Conservation (phyloP, 2,329 filamentous ascomycete genomes). For the Hypoxylon sp. region DNA sequence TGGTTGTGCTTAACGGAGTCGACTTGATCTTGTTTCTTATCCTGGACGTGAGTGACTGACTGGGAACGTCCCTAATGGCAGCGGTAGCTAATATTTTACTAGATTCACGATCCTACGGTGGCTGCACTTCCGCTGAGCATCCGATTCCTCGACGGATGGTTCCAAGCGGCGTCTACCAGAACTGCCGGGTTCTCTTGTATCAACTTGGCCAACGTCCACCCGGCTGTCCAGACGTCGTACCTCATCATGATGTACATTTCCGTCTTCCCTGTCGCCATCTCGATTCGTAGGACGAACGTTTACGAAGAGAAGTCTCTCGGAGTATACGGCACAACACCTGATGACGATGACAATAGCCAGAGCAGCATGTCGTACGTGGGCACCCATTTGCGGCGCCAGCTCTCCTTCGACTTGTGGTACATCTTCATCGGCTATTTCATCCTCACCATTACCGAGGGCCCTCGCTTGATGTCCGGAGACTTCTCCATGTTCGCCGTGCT, state of each 20-base stretch:
- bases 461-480: conserved; percentile 66
- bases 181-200: conserved; percentile 91
- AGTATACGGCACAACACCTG: conserved; percentile 66
- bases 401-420: conserved; percentile 98
- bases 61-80: neutral
- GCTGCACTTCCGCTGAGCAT: conserved; percentile 73
- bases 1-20: conserved; percentile 81
- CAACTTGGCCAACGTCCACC: conserved; percentile 79
- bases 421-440: conserved; percentile 94
- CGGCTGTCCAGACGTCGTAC: conserved; percentile 92
- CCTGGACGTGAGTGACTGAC: conserved; percentile 72
- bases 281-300: conserved; percentile 90
- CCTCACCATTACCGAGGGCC: conserved; percentile 86
- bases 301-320: conserved; percentile 92
- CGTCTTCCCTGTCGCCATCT: conserved; percentile 95
- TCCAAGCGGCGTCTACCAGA: conserved; percentile 87
- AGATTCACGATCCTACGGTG: conserved; percentile 77
- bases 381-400: conserved; percentile 87
- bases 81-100: conserved; percentile 21
- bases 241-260: conserved; percentile 99
- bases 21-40: conserved; percentile 93
- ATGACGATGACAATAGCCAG: conserved; percentile 60
- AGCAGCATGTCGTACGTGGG: conserved; percentile 83
- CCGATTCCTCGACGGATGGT: conserved; percentile 84
- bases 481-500: conserved; percentile 76